Base-by-base conservation (phyloP, 2,329 filamentous ascomycete species). In the Paraconiothyrium brasiliense region DNA sequence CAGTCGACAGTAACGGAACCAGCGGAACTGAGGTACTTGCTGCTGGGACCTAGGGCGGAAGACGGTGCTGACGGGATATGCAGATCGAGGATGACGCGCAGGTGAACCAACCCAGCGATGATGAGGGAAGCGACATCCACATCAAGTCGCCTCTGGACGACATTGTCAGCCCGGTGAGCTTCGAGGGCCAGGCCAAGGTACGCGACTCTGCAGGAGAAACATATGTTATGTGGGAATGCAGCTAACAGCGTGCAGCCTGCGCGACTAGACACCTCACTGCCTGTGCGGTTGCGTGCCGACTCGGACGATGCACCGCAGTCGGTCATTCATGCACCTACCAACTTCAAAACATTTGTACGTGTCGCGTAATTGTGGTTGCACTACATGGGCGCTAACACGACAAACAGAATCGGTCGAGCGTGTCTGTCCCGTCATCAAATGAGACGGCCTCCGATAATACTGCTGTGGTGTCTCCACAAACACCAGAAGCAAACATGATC, bases 321-420 rank as follows among this genome's bases (percentile, higher is more conserved):
- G 1, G 94, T 97, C 58, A 97, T 97, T 68, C 94, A 97, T 83
- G 92, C 92, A 16, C 93, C 94, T 0, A 85, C 92, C 66, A 92
- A 90, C 64, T 97, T 95, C 78, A 86, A 88, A 59, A 87, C 87
- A 69, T 97, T 95, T 86, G 92, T 95, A 67, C 62, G 74, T 68
- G 47, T 61, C 49, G 49, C 58, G 20, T 61, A 54, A 48, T 50
- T 63, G 58, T 64, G 67, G 73, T 70, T 69, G 68, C 68, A 77
- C 69, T 46, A 62, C 61, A 65, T 72, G 64, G 67, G 57, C 68
- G 70, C 73, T 78, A 70, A 77, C 69, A 54, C 54, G 55, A 47
- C 59, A 55, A 56, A 44, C 68, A 78, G 75, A 73, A 69, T 61
- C 73, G 73, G 20, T 61, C 66, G 58, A 72, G 67, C 66, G 64